Evolutionary conservation across 352 stramenopile species (phyloP).

Genomic region (Pythium brassicae): DNA sequence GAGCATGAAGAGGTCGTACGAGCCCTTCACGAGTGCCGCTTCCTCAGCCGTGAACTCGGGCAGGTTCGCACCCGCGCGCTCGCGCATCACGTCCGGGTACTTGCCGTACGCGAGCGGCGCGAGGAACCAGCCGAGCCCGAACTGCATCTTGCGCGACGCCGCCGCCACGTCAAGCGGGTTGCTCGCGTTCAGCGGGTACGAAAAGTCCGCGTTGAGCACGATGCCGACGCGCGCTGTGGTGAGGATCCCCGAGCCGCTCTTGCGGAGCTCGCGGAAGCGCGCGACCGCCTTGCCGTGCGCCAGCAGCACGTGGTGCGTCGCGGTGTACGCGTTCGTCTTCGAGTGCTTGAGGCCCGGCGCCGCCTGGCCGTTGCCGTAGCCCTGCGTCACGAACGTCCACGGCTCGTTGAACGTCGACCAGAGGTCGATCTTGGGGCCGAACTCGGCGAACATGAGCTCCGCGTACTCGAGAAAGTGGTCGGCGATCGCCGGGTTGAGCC

Average conservation of each 20-base stretch:
- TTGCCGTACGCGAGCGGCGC: constrained; percentile 88
- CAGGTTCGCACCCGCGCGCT: constrained; percentile 68
- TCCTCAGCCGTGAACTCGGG: constrained; percentile 84
- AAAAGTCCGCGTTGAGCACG: constrained; percentile 82
- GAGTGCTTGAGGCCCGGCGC: constrained; percentile 31
- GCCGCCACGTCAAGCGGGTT: constrained; percentile 46
- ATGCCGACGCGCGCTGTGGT: constrained; percentile 87
- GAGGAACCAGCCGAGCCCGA: constrained; percentile 90
- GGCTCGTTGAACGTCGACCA: constrained; percentile 97
- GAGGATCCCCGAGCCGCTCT: constrained; percentile 15
- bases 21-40: constrained; percentile 67
- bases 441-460: constrained; percentile 86
- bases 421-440: constrained; percentile 88
- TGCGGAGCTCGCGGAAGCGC: constrained; percentile 82
- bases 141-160: constrained; percentile 84
- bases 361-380: constrained; percentile 75
- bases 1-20: constrained; percentile 92
- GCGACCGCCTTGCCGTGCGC: constrained; percentile 85
- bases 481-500: constrained; percentile 49
- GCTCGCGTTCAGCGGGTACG: constrained; percentile 67
- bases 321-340: constrained; percentile 41
- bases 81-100: constrained; percentile 90
- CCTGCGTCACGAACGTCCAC: constrained; percentile 80
- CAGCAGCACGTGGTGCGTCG: constrained; percentile 89
- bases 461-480: constrained; percentile 88